These are phyloP conservation scores for Centaurea solstitialis DNA, from an alignment of 129 eudicot species.

Conservation along the genomic window DNA sequence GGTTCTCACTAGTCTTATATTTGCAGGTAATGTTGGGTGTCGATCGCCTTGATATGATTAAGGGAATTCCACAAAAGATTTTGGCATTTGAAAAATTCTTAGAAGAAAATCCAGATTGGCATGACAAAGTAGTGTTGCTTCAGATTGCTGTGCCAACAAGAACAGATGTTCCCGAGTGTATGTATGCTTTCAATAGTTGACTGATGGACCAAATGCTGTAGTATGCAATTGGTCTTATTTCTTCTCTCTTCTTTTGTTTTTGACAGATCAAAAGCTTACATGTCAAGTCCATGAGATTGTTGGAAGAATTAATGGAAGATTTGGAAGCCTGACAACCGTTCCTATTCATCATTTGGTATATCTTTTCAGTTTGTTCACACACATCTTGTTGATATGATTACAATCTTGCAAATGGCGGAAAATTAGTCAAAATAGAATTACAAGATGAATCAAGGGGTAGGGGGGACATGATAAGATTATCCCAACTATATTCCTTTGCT, in stretches of 20 bases:
- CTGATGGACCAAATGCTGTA: background rate
- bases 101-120: constrained; percentile 83
- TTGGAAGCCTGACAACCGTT: constrained; percentile 74
- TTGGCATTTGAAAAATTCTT: constrained; percentile 86
- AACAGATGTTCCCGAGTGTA: constrained; percentile 85
- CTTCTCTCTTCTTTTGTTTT: constrained; percentile 1
- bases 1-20: background rate
- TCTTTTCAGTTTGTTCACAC: background rate
- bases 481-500: background rate
- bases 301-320: constrained; percentile 90
- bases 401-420: background rate
- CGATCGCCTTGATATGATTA: constrained; percentile 88
- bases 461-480: background rate
- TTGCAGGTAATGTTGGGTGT: constrained; percentile 83
- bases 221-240: background rate
- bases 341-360: constrained; percentile 84
- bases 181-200: constrained; percentile 7
- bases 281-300: constrained; percentile 93
- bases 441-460: background rate
- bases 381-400: background rate
- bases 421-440: background rate
- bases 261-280: constrained; percentile 77
- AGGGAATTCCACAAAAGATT: constrained; percentile 90
- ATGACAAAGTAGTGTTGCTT: constrained; percentile 73
- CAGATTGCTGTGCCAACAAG: constrained; percentile 92